Base-by-base conservation (phyloP, 345 rosid species). In the Isatis tinctoria region DNA sequence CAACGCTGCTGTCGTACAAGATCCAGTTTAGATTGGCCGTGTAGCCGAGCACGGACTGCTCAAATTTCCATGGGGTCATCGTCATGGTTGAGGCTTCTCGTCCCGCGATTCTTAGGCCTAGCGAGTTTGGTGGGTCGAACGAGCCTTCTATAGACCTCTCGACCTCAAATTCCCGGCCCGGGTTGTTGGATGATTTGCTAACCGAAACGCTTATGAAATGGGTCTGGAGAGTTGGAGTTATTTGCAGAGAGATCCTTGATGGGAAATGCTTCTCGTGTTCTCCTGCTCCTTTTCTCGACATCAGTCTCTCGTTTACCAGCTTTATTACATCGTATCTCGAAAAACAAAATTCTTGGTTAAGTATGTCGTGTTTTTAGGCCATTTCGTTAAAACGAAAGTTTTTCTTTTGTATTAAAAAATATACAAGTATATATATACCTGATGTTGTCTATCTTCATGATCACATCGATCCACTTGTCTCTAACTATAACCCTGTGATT, bases 31-130 rank as follows among this genome's bases (percentile, higher is more conserved):
- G 44, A 27, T 61, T 78, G n/a, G 87, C 85, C 1, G 88, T 83
- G 58, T 88, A 88, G 8, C 94, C 96, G 20, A 64, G 61, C 2
- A 89, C 90, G 0, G 96, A 88, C 69, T 88, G 87, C 83, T 93
- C 97, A 13, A 91, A 89, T 54, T 91, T 91, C 98, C 98, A 89
- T 2, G 97, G 97, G 61, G 83, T 93, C 72, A 93, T 67, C 80
- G 83, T 91, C 71, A 84, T 70, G 4, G 90, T 89, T 7, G 73
- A 56, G 51, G 91, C 83, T 74, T 93, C 98, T 2, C 83, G 86
- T 1, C 84, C 85, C 0, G 89, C 79, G 0, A 86, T 72, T 64
- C 74, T 80, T 39, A 93, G 76, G 6, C 89, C 94, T 74, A 87
- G 81, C 40, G 86, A 63, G 76, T 78, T 91, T 1, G 94, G 90